These are phyloP conservation scores for Endoconidiophora polonica DNA, from an alignment of 2,329 filamentous ascomycete species.

Conservation along the genomic window DNA sequence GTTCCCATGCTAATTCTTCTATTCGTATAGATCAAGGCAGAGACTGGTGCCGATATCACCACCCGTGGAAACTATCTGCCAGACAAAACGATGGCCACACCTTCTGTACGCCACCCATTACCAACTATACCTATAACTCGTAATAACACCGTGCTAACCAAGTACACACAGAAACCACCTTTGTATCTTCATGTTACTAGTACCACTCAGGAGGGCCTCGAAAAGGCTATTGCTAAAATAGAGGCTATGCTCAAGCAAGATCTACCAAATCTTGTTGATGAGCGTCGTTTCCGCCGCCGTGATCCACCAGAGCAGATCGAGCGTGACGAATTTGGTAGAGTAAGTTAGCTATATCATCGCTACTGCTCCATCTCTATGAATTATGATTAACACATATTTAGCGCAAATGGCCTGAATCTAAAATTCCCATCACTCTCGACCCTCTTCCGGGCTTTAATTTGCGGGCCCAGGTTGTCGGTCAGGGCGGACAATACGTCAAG, in stretches of 20 bases:
- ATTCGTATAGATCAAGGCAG: conserved; percentile 79
- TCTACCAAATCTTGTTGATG: conserved; percentile 85
- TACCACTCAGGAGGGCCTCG: conserved; percentile 78
- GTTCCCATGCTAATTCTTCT: no score
- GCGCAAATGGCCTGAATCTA: conserved; percentile 98
- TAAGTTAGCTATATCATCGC: conserved; percentile 24
- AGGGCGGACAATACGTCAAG: conserved; percentile 90
- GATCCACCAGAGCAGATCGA: conserved; percentile 67
- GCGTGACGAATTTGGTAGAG: conserved; percentile 76
- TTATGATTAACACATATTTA: conserved; percentile 22
- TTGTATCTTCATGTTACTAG: conserved; percentile 92
- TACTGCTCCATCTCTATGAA: background rate
- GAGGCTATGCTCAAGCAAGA: conserved; percentile 94
- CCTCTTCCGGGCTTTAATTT: conserved; percentile 90
- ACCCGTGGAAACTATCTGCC: conserved; percentile 93
- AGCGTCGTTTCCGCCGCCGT: conserved; percentile 73
- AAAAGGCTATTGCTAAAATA: conserved; percentile 73
- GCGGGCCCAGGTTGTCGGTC: conserved; percentile 86
- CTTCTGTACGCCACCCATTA: conserved; percentile 47
- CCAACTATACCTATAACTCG: conserved; percentile 76
- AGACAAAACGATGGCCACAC: conserved; percentile 92
- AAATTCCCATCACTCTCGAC: conserved; percentile 79
- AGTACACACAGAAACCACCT: conserved; percentile 57
- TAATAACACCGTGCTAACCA: conserved; percentile 82
- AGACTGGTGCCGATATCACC: conserved; percentile 99